Evolutionary conservation across 805 yeast genomes (phyloP), one percentile per base, ranked within the genome.

Genomic region (Suhomyces tanzawaensis): DNA sequence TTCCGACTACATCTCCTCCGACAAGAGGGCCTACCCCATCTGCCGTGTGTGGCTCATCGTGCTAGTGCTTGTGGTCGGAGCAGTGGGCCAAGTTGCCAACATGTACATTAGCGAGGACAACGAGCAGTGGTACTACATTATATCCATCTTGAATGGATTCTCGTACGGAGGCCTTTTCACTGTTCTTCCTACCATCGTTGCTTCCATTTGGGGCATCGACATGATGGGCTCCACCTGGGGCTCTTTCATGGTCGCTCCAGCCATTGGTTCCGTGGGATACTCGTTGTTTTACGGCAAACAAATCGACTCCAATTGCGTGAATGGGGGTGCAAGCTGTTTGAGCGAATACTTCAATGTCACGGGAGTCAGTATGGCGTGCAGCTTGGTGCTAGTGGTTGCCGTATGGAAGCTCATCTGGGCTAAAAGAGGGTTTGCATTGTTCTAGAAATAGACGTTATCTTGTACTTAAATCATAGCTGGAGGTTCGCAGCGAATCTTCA

Each of bases 151-250:
- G 2, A 71, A 79, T 39, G 98, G 98, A 0, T 53, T 77, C 18
- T 66, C 78, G 4, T 87, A 91, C 53, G 96, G 98, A 22, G 86
- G 90, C 0, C 55, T 86, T 3, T 91, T 87, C 65, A 89, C 98
- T 0, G 62, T 87, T 4, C 85, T 80, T 49, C 98, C 99, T 3
- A 84, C 95, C 0, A 71, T 89, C 11, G 78, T 89, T 12, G 82
- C 95, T 1, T 70, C 82, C 3, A 77, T 85, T 3, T 93, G 96
- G 89, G 97, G 97, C 0, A 74, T 85, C 16, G 89, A 85, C 29
- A 74, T 85, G 23, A 79, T 91, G 60, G 98, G 97, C 0, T 85
- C 95, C 2, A 85, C 91, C 2, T 91, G 96, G 87, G 97, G 97
- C 2, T 68, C 84, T 18, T 85, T 88, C 57, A 82, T 88, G 75